Evolutionary conservation across 371 early-diverging fungal genomes (phyloP), one percentile per base, ranked within the genome.

Genomic region (Mortierella sp.): DNA sequence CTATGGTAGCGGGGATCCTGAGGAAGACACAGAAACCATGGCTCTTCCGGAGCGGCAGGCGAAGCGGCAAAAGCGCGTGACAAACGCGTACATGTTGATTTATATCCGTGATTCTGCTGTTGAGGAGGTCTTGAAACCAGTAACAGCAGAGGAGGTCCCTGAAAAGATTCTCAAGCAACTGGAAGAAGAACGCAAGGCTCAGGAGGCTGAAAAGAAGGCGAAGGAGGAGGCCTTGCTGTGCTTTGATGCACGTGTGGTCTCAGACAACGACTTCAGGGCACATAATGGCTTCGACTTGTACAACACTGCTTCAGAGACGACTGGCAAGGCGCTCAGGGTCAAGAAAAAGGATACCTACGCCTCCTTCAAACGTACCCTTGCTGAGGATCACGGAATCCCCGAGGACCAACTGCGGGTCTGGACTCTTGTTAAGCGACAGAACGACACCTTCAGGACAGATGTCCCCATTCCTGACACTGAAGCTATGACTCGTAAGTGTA

Each of bases 61-160:
- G 38, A 80, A 75, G 73, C 81, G 77, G 31, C 82, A 92, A 26
- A 97, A 95, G 84, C 94, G 96, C 8, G 96, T 95, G 78, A 97
- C 98, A 8, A 99, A 97, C 85, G 99, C 99, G 0, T 99, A 99
- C 89, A 98, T 99, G 98, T 90, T 99, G 88, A 98, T 98, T 38
- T 99, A 99, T 82, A 93, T 99, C 68, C 94, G 97, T 75, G 94
- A 97, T 88, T 85, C 91, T 21, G 91, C 94, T 78, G 84, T 95
- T 71, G 95, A 94, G 57, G 89, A 92, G 50, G 92, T 98, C 6
- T 88, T 98, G 75, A 92, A 90, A n/a, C 94, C 94, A 0, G 90
- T 97, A 6, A 78, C 89, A 7, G 87, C 89, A 26, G 81, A 87
- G 4, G 96, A 98, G 79, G 95, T 97, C 45, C 99, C 99, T 6